These are phyloP conservation scores for Talinum fruticosum DNA, from an alignment of 148 eudicot species.

Conservation along the genomic window DNA sequence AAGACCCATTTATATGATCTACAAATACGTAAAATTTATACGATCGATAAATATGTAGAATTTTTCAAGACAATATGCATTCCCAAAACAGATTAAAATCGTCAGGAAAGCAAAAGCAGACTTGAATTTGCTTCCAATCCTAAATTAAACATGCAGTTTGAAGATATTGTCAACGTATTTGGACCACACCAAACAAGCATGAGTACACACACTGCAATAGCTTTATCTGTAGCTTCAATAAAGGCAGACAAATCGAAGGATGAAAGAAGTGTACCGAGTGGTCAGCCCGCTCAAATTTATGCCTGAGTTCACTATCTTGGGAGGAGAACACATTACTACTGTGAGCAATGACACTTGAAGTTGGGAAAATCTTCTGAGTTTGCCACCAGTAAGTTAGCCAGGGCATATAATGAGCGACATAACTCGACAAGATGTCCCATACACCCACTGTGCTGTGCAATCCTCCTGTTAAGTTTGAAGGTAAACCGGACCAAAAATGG, in stretches of 20 bases:
- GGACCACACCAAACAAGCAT: too few relatives aligned
- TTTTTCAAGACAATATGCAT: too few relatives aligned
- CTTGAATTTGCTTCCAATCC: too few relatives aligned
- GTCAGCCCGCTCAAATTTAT: constrained; percentile 7
- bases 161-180: too few relatives aligned
- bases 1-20: too few relatives aligned
- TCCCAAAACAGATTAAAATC: too few relatives aligned
- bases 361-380: constrained; percentile 63
- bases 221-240: too few relatives aligned
- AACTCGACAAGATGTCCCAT: constrained; percentile 52
- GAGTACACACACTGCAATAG: too few relatives aligned
- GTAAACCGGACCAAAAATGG: constrained; percentile 58
- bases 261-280: constrained; percentile 9
- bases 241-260: neutral
- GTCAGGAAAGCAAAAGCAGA: too few relatives aligned
- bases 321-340: constrained; percentile 33
- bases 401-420: constrained; percentile 59
- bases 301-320: constrained; percentile 38
- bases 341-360: constrained; percentile 30
- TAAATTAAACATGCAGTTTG: too few relatives aligned
- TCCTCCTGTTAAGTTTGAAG: constrained; percentile 45
- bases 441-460: constrained; percentile 27
- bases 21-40: too few relatives aligned
- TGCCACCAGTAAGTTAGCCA: constrained; percentile 85
- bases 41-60: too few relatives aligned